A percentile compares a stretch with the other conserved stretches of the same genome.
Conservation (phyloP, 2,329 filamentous ascomycete genomes). For the Neofusicoccum laricinum region DNA sequence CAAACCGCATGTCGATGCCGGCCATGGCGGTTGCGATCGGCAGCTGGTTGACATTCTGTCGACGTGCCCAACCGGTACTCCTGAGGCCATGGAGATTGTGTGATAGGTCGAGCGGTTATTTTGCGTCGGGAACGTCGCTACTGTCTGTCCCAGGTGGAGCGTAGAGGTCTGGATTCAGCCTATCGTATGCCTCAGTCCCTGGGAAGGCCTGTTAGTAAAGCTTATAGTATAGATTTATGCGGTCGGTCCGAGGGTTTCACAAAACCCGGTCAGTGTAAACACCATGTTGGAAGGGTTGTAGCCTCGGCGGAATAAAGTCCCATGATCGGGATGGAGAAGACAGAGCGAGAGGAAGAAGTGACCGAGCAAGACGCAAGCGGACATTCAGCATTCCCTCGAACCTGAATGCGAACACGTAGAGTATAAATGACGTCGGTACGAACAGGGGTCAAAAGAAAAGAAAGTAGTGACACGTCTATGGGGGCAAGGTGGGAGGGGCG, state of each 20-base stretch:
- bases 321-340: constrained; percentile 7
- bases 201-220: background rate
- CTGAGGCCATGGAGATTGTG: constrained; percentile 40
- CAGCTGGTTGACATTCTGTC: constrained; percentile 39
- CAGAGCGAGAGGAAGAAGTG: constrained; percentile 19
- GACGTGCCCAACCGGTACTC: constrained; percentile 40
- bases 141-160: constrained; percentile 38
- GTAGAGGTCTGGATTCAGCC: constrained; percentile 39
- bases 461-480: background rate
- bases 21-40: constrained; percentile 42
- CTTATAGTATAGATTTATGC: no score
- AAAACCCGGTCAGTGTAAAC: no score
- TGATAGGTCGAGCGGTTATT: constrained; percentile 42
- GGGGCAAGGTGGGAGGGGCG: no score
- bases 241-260: no score
- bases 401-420: background rate
- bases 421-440: no score
- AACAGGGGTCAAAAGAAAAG: no score
- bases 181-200: constrained; percentile 35
- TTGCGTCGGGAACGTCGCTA: constrained; percentile 39
- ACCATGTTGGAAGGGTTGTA: constrained; percentile 33
- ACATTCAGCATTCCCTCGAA: background rate
- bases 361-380: no score
- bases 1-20: constrained; percentile 42
- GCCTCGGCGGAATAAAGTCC: constrained; percentile 30